Base-by-base conservation (phyloP, 2,329 filamentous ascomycete genomes). In the Leptodontidium sp. region DNA sequence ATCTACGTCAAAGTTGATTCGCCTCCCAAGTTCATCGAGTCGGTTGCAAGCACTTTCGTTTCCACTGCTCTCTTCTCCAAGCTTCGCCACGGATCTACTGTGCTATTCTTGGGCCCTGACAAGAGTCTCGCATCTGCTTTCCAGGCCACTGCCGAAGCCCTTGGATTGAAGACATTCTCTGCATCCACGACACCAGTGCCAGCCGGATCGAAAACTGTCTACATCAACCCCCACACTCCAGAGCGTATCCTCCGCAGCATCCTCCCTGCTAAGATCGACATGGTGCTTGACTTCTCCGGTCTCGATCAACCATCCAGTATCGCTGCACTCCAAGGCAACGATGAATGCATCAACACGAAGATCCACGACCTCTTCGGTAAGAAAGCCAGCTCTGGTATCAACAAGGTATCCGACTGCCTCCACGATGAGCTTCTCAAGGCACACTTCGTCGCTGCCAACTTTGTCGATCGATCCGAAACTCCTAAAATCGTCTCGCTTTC, bases 1-100 rank as follows among this genome's bases (percentile, higher is more conserved):
- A 68, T 68, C 66, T 68, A 68, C 32, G 66, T 68, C 32, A 68
- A 68, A 40, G 66, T 68, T 29, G 66, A 68, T 35, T 68, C 66
- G n/a, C 66, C 61, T 45, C 66, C 66, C n/a, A 68, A 63, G 45
- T 68, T 68, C 55, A 68, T 68, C 47, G 66, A 68, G 26, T 64
- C 66, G 4, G 66, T 68, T 5, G 66, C 66, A 40, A 68, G 61
- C 7, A 68, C 66, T 11, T 68, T 68, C 53, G 66, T 68, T 11
- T 68, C 66, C 9, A 64, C 66, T 1, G 66, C 66, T 21, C 35
- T 68, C 17, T 64, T 68, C 61, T 64, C 61, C 12, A 63, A 68
- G 35, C 66, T 68, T 9, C 66, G 66, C 32, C 47, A 68, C 21
- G 66, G 66, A 68, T 68, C 66, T 15, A 68, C 66, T 8, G 61